Conservation (phyloP, 306 rosid species). For the Quillaja saponaria region DNA sequence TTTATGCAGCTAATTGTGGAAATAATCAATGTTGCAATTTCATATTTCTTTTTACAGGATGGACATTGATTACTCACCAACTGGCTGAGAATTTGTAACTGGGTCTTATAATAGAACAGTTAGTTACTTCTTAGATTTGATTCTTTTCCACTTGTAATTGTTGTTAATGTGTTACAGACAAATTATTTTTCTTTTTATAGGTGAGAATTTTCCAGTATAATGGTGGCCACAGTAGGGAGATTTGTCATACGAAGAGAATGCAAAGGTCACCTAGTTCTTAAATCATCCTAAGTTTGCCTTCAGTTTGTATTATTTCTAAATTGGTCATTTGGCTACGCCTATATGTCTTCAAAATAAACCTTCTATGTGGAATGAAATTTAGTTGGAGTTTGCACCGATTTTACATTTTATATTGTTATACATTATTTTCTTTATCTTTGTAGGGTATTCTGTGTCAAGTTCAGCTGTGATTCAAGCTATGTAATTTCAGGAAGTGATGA, state of each 20-base stretch:
- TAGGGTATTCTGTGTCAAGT: conserved; percentile 94
- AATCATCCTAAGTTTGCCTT: no score
- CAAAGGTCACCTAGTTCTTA: no score
- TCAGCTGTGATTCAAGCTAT: conserved; percentile 89
- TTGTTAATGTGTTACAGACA: neutral
- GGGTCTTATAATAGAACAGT: conserved; percentile 98
- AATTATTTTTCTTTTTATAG: conserved; percentile 41
- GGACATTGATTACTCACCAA: conserved; percentile 96
- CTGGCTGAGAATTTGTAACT: conserved; percentile 97
- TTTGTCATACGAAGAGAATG: conserved; percentile 93
- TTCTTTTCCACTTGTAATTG: conserved; percentile 5
- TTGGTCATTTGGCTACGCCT: no score
- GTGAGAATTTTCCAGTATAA: conserved; percentile 78
- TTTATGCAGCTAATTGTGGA: no score
- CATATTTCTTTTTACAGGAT: conserved; percentile 57
- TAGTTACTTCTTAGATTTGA: conserved; percentile 41
- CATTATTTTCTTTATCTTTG: conserved; percentile 25
- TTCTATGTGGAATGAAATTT: no score
- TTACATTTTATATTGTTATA: no score
- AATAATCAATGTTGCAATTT: no score
- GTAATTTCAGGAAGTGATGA: conserved; percentile 96
- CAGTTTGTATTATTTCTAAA: conserved; percentile 17
- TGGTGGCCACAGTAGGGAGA: conserved; percentile 93
- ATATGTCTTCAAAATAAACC: no score
- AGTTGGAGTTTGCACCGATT: no score